phyloP scores from a whole-genome alignment of 306 rosid species.

The Pueraria montana region DNA sequence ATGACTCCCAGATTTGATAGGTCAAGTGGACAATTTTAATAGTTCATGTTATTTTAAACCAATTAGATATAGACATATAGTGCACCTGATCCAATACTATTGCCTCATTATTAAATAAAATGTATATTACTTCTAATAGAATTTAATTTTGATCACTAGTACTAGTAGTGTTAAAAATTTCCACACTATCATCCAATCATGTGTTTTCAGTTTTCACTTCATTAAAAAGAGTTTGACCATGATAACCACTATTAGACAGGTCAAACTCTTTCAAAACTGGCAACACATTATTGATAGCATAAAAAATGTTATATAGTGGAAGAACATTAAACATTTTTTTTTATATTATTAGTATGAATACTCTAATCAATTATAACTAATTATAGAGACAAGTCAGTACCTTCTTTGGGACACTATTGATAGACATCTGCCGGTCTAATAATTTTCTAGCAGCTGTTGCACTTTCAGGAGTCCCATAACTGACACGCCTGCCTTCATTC shows the following conservation, averaged over 20 bases:
- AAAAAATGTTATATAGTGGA: neutral
- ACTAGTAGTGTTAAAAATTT: neutral
- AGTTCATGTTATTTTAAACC: constrained; percentile 32
- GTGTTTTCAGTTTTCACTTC: neutral
- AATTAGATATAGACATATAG: constrained; percentile 23
- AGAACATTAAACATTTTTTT: constrained; percentile 4
- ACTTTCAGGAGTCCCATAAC: constrained; percentile 98
- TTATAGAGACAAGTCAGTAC: constrained; percentile 52
- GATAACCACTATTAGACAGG: constrained; percentile 13
- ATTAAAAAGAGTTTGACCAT: constrained; percentile 23
- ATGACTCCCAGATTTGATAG: constrained; percentile 3
- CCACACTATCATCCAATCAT: neutral
- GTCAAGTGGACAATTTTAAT: neutral
- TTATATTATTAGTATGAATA: neutral
- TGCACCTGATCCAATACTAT: constrained; percentile 11
- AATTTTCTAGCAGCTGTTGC: constrained; percentile 98
- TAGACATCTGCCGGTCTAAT: constrained; percentile 98
- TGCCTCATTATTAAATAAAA: constrained; percentile 11
- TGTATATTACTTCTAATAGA: neutral
- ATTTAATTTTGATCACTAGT: constrained; percentile 13
- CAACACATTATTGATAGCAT: constrained; percentile 2
- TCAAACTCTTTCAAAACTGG: neutral
- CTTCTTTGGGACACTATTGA: constrained; percentile 98
- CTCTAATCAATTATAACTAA: constrained; percentile 21
- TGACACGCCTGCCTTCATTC: constrained; percentile 99